Percentiles rank a stretch among this genome's conserved stretches.
phyloP scores from a whole-genome alignment of 2,329 filamentous ascomycete species.

The Daldinia sp. region DNA sequence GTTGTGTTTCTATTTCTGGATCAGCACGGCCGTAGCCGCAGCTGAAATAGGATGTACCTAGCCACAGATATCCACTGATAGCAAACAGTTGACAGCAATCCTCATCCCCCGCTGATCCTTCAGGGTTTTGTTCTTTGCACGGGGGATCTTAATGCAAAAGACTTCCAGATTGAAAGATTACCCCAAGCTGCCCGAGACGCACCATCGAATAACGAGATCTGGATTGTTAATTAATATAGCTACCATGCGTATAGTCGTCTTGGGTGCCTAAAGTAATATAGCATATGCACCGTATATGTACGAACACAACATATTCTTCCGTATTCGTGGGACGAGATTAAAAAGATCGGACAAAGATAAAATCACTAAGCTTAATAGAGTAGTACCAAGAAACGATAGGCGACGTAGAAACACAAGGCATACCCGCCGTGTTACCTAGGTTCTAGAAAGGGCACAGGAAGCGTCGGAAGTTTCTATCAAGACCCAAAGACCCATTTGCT shows the following conservation, averaged over 20 bases:
- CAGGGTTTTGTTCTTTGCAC: neutral
- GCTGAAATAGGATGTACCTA: constrained; percentile 19
- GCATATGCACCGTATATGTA: no score
- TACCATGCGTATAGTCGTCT: no score
- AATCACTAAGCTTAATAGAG: neutral
- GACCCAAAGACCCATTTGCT: constrained; percentile 6
- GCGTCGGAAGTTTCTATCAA: constrained; percentile 5
- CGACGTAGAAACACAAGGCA: neutral
- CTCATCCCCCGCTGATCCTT: constrained; percentile 19
- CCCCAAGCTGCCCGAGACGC: no score
- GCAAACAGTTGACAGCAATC: constrained; percentile 1
- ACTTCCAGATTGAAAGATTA: neutral
- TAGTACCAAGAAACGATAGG: neutral
- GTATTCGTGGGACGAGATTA: neutral
- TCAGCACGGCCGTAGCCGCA: constrained; percentile 14
- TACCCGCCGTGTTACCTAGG: neutral
- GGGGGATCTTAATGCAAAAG: neutral
- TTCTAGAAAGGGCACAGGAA: neutral
- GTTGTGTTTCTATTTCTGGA: constrained; percentile 34
- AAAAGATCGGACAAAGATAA: no score
- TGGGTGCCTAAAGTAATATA: no score
- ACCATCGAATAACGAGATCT: neutral
- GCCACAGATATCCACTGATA: constrained; percentile 6
- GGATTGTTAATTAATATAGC: neutral
- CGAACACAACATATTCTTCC: neutral